Evolutionary conservation across 306 rosid species (phyloP), one percentile per base, ranked within the genome.

Genomic region (Quercus variabilis): DNA sequence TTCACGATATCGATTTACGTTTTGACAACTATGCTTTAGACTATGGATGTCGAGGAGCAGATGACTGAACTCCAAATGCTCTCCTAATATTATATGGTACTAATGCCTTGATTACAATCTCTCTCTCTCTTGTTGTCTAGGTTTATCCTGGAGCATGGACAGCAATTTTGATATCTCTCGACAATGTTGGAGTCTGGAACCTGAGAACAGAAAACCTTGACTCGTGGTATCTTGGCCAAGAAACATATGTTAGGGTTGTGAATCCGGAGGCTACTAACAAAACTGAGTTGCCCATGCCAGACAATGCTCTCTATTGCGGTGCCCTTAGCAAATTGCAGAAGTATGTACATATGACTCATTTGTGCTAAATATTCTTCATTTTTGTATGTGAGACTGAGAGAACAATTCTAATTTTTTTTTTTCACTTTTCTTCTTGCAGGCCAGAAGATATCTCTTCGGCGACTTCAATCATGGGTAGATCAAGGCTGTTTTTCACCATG

Each of bases 61-160:
- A 30, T 65, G 13, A 15, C 46, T 64, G 12, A 17, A 65, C 71
- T 65, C 71, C 71, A 8, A 30, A 65, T 18, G 23, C 71, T 38
- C 9, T 30, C 71, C 54, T 49, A 49, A 30, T 6, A 30, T 64
- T 7, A 11, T 59, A 21, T 59, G 25, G 17, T 41, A 69, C 73
- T 19, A 25, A 58, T 19, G 65, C 65, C 6, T 26, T 62, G 19
- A 38, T 19, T 74, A 10, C 41, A 17, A 33, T 31, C 38, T 20
- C 25, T 33, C 41, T 6, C 55, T 81, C 30, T 75, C 3, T 49
- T 52, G 23, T 17, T 51, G 21, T 46, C 21, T 82, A 92, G 99
- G 99, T 94, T 26, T 94, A 94, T 86, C 95, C 99, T 21, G 97
- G 97, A 85, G 99, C 97, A 67, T 92, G 99, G 99, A 87, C 99